A percentile compares a stretch with the other conserved stretches of the same genome.
Evolutionary conservation across 371 early-diverging fungal genomes (phyloP).

Genomic region (Apophysomyces ossiformis): DNA sequence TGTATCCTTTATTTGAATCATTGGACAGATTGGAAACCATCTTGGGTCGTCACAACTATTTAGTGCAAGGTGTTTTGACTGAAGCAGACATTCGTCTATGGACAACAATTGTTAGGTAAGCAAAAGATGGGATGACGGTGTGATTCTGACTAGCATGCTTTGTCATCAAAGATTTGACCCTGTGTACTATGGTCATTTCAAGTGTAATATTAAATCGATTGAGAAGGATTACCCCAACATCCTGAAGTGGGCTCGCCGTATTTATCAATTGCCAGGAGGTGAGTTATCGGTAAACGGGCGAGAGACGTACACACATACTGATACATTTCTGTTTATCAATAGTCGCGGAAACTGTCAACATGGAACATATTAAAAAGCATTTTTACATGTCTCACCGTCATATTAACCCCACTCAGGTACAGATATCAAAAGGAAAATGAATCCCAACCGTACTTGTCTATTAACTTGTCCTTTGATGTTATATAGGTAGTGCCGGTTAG

Average conservation of each 20-base stretch:
- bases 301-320: no score
- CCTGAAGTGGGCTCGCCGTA: constrained; percentile 79
- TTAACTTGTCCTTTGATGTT: neutral
- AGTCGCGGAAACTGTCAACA: constrained; percentile 80
- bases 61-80: constrained; percentile 81
- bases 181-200: constrained; percentile 92
- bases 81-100: constrained; percentile 93
- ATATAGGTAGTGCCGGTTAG: constrained; percentile 73
- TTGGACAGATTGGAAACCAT: constrained; percentile 87
- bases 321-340: neutral
- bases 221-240: constrained; percentile 86
- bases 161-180: constrained; percentile 69
- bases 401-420: constrained; percentile 84
- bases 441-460: neutral
- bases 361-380: constrained; percentile 94
- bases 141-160: neutral
- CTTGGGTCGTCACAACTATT: constrained; percentile 70
- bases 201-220: constrained; percentile 86
- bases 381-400: constrained; percentile 89
- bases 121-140: neutral
- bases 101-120: constrained; percentile 86
- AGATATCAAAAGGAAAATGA: neutral
- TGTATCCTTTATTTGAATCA: constrained; percentile 72
- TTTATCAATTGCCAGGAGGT: constrained; percentile 84
- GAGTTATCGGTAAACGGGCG: constrained; percentile 8